Evolutionary conservation across 78 protist genomes (phyloP).

Genomic region (Dictyostelium discoideum): DNA sequence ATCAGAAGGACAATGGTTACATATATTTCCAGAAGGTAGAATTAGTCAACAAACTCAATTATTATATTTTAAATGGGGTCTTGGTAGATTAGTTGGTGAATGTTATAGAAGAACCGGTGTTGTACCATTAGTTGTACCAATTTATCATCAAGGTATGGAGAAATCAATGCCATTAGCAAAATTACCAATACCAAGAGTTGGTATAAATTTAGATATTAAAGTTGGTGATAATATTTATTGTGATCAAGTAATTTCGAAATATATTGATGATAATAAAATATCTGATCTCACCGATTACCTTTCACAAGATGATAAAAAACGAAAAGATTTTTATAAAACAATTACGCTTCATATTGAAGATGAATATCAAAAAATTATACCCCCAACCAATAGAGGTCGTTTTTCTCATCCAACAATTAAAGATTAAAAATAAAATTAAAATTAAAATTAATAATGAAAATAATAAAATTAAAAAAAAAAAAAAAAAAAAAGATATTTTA

Average conservation of each 20-base stretch:
- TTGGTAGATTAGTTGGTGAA: slow-evolving; percentile 70
- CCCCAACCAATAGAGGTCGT: not conserved
- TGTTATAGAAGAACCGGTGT: not conserved
- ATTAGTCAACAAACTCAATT: slow-evolving; percentile 46
- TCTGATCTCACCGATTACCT: not conserved
- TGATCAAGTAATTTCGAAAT: not conserved
- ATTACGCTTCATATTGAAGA: slow-evolving; percentile 17
- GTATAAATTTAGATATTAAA: not conserved
- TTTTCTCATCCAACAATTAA: not conserved
- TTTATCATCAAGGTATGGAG: slow-evolving; percentile 58
- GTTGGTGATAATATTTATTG: slow-evolving; percentile 36
- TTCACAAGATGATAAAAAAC: not conserved
- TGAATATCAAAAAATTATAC: not conserved
- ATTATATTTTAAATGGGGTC: slow-evolving; percentile 77
- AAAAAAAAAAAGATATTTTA: no score
- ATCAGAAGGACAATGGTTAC: slow-evolving; percentile 71
- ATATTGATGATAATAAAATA: not conserved
- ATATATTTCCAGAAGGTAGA: slow-evolving; percentile 73
- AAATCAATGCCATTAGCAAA: slow-evolving; percentile 64
- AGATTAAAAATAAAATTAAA: not conserved
- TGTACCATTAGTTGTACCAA: slow-evolving; percentile 50
- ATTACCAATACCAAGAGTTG: slow-evolving; percentile 20
- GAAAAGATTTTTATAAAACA: slow-evolving; percentile 2
- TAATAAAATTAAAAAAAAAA: no score
- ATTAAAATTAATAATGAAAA: not conserved